phyloP scores from a whole-genome alignment of 805 yeast genomes.

The Candida koratica region DNA sequence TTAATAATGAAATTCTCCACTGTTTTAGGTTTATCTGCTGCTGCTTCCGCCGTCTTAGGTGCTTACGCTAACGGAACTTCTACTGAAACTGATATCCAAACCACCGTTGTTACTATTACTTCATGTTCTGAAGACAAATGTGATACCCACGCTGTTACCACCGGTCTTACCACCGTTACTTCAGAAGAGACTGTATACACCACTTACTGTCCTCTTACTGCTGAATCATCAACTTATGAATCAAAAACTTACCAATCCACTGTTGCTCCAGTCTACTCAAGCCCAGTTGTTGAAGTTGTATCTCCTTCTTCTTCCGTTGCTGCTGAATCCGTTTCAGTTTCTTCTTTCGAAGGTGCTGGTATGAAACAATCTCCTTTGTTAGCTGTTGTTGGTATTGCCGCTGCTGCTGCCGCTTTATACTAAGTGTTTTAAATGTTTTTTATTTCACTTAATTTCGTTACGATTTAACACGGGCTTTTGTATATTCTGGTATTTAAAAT shows the following conservation, averaged over 20 bases:
- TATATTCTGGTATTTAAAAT: constrained; percentile 9
- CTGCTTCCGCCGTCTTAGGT: constrained; percentile 28
- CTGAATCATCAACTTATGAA: constrained; percentile 16
- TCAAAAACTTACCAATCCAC: constrained; percentile 9
- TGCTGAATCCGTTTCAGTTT: constrained; percentile 16
- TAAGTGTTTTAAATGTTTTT: constrained; percentile 1
- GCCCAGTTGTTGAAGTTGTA: constrained; percentile 10
- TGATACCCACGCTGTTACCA: constrained; percentile 25
- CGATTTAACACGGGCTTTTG: constrained; percentile 5
- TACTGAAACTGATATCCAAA: constrained; percentile 24
- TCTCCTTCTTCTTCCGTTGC: constrained; percentile 14
- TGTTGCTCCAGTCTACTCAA: constrained; percentile 10
- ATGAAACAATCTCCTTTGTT: constrained; percentile 16
- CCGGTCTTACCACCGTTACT: constrained; percentile 37
- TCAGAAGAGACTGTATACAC: constrained; percentile 28
- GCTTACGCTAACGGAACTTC: constrained; percentile 28
- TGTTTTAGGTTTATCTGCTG: constrained; percentile 25
- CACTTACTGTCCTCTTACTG: constrained; percentile 30
- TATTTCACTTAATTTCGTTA: constrained; percentile 9
- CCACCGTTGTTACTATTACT: constrained; percentile 35
- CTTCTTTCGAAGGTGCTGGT: constrained; percentile 18
- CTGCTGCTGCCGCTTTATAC: constrained; percentile 21
- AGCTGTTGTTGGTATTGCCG: constrained; percentile 18
- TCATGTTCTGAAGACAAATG: constrained; percentile 34
- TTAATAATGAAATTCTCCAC: constrained; percentile 35